A percentile compares a stretch with the other conserved stretches of the same genome.
Conservation (phyloP, 2,329 filamentous ascomycete genomes). For the Colletotrichum salicis region DNA sequence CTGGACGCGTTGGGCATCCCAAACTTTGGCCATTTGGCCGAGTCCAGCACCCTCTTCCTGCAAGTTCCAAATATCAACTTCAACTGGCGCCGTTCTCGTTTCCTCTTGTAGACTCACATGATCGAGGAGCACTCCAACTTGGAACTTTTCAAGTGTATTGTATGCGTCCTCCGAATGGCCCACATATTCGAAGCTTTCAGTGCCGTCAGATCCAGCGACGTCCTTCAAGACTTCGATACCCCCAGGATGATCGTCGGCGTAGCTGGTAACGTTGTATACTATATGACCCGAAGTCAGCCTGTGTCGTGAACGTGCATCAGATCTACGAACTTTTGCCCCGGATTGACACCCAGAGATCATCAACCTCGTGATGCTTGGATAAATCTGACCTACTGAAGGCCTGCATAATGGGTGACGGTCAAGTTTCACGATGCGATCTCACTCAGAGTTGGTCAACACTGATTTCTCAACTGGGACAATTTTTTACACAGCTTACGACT, state of each 20-base stretch:
- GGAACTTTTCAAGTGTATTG: background rate
- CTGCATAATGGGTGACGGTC: background rate
- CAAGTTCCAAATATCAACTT: too few species aligned
- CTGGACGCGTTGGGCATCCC: background rate
- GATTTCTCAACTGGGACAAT: background rate
- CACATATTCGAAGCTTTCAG: slow-evolving; percentile 28
- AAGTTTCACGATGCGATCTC: too few species aligned
- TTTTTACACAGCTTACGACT: too few species aligned
- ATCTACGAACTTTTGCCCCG: background rate
- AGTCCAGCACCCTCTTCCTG: background rate
- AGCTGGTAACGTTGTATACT: slow-evolving; percentile 2
- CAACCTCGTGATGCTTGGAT: background rate
- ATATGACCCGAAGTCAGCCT: background rate
- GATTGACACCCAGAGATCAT: slow-evolving; percentile 7
- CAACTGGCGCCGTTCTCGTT: too few species aligned
- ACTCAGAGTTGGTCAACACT: too few species aligned
- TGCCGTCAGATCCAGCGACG: slow-evolving; percentile 13
- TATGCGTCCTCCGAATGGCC: slow-evolving; percentile 9
- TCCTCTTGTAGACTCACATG: background rate
- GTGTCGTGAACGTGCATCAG: background rate
- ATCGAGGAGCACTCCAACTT: background rate
- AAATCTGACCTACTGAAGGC: background rate
- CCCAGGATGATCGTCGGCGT: slow-evolving; percentile 15
- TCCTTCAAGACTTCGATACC: slow-evolving; percentile 20
- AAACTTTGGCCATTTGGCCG: background rate